Base-by-base conservation (phyloP, 176 grass and related monocot genomes). In the Rhynchospora breviuscula region DNA sequence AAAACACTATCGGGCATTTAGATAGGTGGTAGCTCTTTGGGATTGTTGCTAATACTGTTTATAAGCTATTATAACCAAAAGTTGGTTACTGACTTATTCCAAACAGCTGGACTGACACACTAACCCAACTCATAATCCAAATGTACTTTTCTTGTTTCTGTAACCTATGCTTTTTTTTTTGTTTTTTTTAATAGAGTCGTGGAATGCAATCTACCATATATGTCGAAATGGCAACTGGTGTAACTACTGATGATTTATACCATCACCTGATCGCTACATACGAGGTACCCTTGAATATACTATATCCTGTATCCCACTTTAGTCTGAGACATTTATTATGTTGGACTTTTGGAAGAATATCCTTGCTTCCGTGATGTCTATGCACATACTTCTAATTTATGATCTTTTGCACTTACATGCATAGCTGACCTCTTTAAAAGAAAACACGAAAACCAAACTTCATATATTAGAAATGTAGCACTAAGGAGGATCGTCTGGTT, bases 131-230 rank as follows among this genome's bases (percentile, higher is more conserved):
- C 33, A 40, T 40, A 0, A 40, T 40, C 35, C 35, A 40, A 40
- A 40, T 40, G 3, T 40, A 40, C 35, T 62, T 8, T 77, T 77
- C 73, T 77, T 77, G 23, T 56, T 77, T 29, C 7, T n/a, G 43
- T 77, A 56, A 77, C 1, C 2, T 1, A 19, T 51, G 6, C 10
- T 48, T 22, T 19, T 49, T 9, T 48, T 22, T 19, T 49, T 22
- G 26, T 21, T 14, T 6, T 29, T 31, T 76, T 54, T 77, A 56
- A 88, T 84, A 99, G 96, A 99, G 90, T 79, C 93, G 96, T 87
- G 96, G 96, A 19, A 99, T 99, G 96, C 93, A 99, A 81, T 95
- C 96, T 66, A 99, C 91, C 56, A 90, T 99, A 51, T 92, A 90
- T 78, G 89, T 99, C 44, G 91, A 99, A 91, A 89, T 95, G 93